phyloP scores from a whole-genome alignment of 2,329 filamentous ascomycete genomes.

The Colletotrichum australisinense region DNA sequence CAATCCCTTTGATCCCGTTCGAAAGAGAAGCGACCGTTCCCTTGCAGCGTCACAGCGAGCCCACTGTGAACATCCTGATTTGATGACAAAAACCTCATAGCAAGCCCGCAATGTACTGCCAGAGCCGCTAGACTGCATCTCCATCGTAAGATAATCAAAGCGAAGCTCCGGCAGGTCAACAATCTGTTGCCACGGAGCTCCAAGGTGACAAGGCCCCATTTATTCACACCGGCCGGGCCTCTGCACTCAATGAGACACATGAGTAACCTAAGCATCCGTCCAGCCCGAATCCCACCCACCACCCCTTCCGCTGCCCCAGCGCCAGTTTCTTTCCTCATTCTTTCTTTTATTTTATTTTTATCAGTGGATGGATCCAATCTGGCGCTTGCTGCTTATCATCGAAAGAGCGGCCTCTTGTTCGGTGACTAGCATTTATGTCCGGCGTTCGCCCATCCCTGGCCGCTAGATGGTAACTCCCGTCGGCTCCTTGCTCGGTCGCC shows the following conservation, averaged over 20 bases:
- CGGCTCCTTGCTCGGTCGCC: not conserved
- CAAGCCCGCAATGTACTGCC: not conserved
- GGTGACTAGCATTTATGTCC: not conserved
- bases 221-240: not conserved
- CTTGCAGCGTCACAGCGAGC: conserved; percentile 16
- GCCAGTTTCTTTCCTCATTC: not conserved
- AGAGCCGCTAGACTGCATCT: not conserved
- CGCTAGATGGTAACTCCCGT: not conserved
- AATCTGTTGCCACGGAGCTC: not conserved
- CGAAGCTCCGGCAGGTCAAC: not conserved
- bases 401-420: not conserved
- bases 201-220: not conserved
- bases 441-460: conserved; percentile 1
- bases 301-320: conserved; percentile 18
- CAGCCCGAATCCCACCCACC: conserved; percentile 15
- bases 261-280: not conserved
- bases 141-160: not conserved
- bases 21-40: conserved; percentile 1
- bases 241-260: not conserved
- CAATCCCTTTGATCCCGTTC: not conserved
- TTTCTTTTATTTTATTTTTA: not conserved
- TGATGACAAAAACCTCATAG: conserved; percentile 22
- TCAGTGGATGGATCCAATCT: not conserved
- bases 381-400: not conserved
- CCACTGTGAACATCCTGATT: conserved; percentile 6